These are phyloP conservation scores for Ceriops zippeliana DNA, from an alignment of 345 rosid genomes.

Conservation along the genomic window DNA sequence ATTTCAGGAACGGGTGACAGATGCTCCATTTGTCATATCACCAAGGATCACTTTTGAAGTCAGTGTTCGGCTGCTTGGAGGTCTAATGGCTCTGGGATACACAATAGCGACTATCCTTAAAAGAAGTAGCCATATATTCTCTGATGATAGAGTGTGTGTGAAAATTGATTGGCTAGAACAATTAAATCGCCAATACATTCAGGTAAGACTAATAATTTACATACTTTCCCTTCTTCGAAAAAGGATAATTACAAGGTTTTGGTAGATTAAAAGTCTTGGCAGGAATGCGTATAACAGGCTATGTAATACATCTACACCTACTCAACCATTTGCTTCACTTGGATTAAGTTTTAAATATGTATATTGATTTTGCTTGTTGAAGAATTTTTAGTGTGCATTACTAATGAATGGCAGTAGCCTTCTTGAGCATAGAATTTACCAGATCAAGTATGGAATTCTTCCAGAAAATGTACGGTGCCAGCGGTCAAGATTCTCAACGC, in stretches of 20 bases:
- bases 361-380: too few species aligned
- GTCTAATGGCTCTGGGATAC: conserved; percentile 97
- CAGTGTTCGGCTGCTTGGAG: conserved; percentile 96
- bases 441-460: too few species aligned
- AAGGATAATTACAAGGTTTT: neutral
- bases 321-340: too few species aligned
- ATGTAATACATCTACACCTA: too few species aligned
- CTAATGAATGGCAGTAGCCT: too few species aligned
- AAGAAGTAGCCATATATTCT: conserved; percentile 87
- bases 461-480: too few species aligned
- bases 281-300: too few species aligned
- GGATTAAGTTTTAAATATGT: too few species aligned
- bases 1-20: conserved; percentile 92
- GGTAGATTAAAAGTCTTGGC: neutral
- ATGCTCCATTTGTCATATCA: conserved; percentile 94
- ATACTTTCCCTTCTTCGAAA: conserved; percentile 9
- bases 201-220: conserved; percentile 43
- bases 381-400: too few species aligned
- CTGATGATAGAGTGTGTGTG: conserved; percentile 68
- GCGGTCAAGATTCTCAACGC: too few species aligned
- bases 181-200: conserved; percentile 78
- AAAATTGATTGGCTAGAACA: conserved; percentile 97
- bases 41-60: conserved; percentile 99
- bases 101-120: conserved; percentile 94
- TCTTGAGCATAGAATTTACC: too few species aligned